phyloP scores from a whole-genome alignment of 306 rosid species.

The Macrotyloma uniflorum region DNA sequence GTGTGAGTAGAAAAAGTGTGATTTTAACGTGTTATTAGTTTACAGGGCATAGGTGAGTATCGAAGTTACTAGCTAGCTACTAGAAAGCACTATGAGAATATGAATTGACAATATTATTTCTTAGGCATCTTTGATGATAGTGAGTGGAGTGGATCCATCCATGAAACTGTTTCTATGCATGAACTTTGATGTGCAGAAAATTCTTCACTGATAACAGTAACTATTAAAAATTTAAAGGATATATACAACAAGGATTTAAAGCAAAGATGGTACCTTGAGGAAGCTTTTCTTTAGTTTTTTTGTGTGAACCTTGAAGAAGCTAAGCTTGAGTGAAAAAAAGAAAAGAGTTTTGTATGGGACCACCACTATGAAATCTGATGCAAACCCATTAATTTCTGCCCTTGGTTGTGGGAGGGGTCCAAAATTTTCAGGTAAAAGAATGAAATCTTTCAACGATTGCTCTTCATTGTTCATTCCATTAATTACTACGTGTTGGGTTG shows the following conservation, averaged over 20 bases:
- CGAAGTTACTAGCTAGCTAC: not conserved
- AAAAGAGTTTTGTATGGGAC: not conserved
- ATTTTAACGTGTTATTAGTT: slow-evolving; percentile 17
- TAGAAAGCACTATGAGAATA: slow-evolving; percentile 8
- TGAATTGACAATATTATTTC: slow-evolving; percentile 22
- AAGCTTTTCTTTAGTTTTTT: not conserved
- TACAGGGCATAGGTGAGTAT: not conserved
- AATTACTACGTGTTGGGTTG: slow-evolving; percentile 26
- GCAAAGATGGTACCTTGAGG: not conserved
- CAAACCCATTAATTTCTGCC: slow-evolving; percentile 24
- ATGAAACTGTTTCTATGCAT: not conserved
- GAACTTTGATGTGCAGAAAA: not conserved
- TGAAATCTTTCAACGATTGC: slow-evolving; percentile 37
- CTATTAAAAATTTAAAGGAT: not conserved
- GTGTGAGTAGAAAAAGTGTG: not conserved
- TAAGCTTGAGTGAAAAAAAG: not conserved
- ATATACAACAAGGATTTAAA: not conserved
- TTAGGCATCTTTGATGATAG: slow-evolving; percentile 31
- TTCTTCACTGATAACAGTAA: not conserved
- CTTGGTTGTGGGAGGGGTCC: slow-evolving; percentile 45
- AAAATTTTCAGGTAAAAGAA: slow-evolving; percentile 40
- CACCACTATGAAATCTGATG: slow-evolving; percentile 25
- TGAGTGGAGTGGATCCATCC: slow-evolving; percentile 1
- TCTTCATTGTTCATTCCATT: slow-evolving; percentile 33
- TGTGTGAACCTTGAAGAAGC: slow-evolving; percentile 6